Evolutionary conservation across 768 basidiomycete species (phyloP), one percentile per base, ranked within the genome.

Genomic region (Boletus rubroflammeus): DNA sequence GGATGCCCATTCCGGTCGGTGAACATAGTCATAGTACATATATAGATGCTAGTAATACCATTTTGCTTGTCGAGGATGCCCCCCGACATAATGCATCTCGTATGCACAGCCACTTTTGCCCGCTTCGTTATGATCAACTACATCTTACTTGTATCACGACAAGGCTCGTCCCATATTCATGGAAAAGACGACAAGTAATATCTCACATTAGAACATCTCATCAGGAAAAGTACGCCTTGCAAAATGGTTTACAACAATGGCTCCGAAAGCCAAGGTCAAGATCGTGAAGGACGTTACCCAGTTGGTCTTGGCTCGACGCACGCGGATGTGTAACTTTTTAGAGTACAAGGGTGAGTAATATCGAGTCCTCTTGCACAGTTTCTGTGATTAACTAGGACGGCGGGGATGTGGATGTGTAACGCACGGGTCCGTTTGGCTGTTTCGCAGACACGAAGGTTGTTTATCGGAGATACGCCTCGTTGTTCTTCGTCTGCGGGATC

Each of bases 251-350:
- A 80, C 83, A 19, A 90, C 96, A 1, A 78, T 94, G 72, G 76
- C 88, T 29, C 77, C 85, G 21, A 92, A 93, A 71, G 75, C 76
- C 34, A 95, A 93, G 71, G 79, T 81, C 51, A 96, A 94, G 81
- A 93, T 96, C 66, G 86, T 97, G 59, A 94, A 93, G 73, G 96
- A 98, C 67, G 89, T 98, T 29, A 95, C 93, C 1, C 92, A 94
- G 71, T 81, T 97, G 34, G 93, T 98, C 29, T 77, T 96, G 42
- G 90, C 86, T 48, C 81, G 96, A 47, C 80, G 90, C 54, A 90
- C 90, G 47, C 79, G 88, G 51, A 95, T 93, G 92, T 97, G 93
- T 68, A 98, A 98, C 73, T 88, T 98, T 65, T 72, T 98, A 38
- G 96, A 98, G 69, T 97, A 97, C 77, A 97, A 95, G 76, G 95